These are phyloP conservation scores for Hydnum rufescens DNA, from an alignment of 768 basidiomycete genomes.

Conservation along the genomic window DNA sequence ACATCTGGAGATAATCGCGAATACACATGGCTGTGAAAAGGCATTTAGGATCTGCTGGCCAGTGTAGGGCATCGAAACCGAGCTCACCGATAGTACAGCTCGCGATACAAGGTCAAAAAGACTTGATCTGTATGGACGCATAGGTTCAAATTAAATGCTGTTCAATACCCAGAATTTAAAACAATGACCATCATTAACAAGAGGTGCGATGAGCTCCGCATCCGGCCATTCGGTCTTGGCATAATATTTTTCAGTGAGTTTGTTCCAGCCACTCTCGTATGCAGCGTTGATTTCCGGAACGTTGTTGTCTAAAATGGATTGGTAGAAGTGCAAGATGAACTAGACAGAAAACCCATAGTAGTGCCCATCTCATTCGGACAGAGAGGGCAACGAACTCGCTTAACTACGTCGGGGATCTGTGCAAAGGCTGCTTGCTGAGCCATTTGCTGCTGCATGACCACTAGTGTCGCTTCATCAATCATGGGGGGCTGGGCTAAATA, in stretches of 20 bases:
- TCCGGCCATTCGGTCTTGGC: slow-evolving; percentile 92
- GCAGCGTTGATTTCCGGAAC: slow-evolving; percentile 76
- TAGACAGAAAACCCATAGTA: slow-evolving; percentile 15
- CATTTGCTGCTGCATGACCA: slow-evolving; percentile 67
- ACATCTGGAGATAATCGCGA: slow-evolving; percentile 87
- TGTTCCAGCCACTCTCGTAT: slow-evolving; percentile 96
- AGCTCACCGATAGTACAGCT: slow-evolving; percentile 59
- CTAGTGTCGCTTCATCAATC: slow-evolving; percentile 47
- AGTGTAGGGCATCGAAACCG: slow-evolving; percentile 3
- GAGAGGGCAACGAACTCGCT: slow-evolving; percentile 34
- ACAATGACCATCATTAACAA: slow-evolving; percentile 73
- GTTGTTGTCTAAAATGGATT: slow-evolving; percentile 83
- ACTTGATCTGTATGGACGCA: slow-evolving; percentile 44
- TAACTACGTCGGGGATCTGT: slow-evolving; percentile 74
- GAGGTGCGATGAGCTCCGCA: slow-evolving; percentile 81
- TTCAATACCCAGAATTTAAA: background rate
- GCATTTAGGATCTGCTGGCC: background rate
- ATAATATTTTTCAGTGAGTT: slow-evolving; percentile 91
- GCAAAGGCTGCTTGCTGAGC: slow-evolving; percentile 66
- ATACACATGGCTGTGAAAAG: slow-evolving; percentile 49
- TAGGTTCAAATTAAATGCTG: background rate
- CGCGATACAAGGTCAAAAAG: slow-evolving; percentile 91
- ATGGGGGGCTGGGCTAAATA: slow-evolving; percentile 30
- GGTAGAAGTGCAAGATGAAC: slow-evolving; percentile 92
- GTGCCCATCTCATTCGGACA: slow-evolving; percentile 7